Percentiles rank a stretch among this genome's conserved stretches.
phyloP scores from a whole-genome alignment of 257 asterid species.

The Solanum chilense region DNA sequence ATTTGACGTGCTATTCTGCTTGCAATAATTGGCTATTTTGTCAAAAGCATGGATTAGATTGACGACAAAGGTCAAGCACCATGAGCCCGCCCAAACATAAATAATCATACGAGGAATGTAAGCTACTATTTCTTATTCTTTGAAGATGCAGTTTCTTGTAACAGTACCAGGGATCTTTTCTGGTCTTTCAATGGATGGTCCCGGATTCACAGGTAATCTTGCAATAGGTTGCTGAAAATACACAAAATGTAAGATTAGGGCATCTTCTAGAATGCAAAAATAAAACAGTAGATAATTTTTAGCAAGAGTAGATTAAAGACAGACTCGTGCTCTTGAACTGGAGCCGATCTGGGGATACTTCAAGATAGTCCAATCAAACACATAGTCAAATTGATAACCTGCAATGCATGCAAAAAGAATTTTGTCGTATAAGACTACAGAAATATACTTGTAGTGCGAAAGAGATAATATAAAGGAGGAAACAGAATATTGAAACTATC shows the following conservation, averaged over 20 bases:
- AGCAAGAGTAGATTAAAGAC: not conserved
- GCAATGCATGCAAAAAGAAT: not conserved
- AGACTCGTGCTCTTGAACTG: slow-evolving; percentile 53
- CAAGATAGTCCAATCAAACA: slow-evolving; percentile 88
- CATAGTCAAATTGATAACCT: slow-evolving; percentile 84
- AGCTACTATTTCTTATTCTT: not conserved
- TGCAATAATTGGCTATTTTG: not conserved
- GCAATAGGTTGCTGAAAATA: slow-evolving; percentile 45
- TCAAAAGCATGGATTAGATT: not conserved
- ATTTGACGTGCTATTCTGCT: not conserved
- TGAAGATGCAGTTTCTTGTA: not conserved
- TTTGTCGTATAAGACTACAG: not conserved
- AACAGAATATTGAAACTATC: not conserved
- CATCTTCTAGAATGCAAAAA: not conserved
- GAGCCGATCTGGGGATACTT: slow-evolving; percentile 80
- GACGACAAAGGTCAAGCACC: not conserved
- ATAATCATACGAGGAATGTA: not conserved
- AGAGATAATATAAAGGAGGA: not conserved
- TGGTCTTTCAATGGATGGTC: slow-evolving; percentile 49
- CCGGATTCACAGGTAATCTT: slow-evolving; percentile 44
- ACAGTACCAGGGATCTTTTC: slow-evolving; percentile 61
- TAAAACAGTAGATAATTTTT: not conserved
- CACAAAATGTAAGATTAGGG: not conserved
- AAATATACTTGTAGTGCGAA: not conserved
- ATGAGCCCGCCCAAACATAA: not conserved